These are phyloP conservation scores for Debaryomyces castellii DNA, from an alignment of 805 yeast genomes.

Conservation along the genomic window DNA sequence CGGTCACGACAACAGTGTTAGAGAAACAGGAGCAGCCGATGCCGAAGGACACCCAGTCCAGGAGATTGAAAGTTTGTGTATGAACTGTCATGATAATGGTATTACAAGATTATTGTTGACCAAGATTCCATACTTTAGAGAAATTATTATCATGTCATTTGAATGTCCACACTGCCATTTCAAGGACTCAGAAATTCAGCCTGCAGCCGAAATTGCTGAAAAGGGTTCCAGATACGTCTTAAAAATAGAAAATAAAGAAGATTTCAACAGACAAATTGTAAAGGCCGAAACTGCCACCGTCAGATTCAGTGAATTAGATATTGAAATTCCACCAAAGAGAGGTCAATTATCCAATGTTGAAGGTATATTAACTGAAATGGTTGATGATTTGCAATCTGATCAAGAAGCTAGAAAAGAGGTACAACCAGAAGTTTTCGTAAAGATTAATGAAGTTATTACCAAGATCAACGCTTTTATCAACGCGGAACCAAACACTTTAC, in stretches of 20 bases:
- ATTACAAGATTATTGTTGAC: slow-evolving; percentile 81
- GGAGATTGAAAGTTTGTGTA: slow-evolving; percentile 91
- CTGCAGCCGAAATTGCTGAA: slow-evolving; percentile 90
- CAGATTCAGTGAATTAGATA: slow-evolving; percentile 78
- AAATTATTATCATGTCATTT: slow-evolving; percentile 90
- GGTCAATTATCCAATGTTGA: slow-evolving; percentile 94
- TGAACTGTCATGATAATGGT: slow-evolving; percentile 91
- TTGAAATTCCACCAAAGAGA: slow-evolving; percentile 92
- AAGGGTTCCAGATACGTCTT: slow-evolving; percentile 77
- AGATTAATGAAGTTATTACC: slow-evolving; percentile 68
- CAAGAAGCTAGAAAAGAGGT: slow-evolving; percentile 75
- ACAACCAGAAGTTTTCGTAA: slow-evolving; percentile 73
- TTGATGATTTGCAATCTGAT: slow-evolving; percentile 73
- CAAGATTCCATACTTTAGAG: slow-evolving; percentile 86
- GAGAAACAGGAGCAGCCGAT: slow-evolving; percentile 74
- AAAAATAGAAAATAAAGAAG: slow-evolving; percentile 65
- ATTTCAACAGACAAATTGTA: slow-evolving; percentile 86
- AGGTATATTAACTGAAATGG: slow-evolving; percentile 82
- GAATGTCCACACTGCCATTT: slow-evolving; percentile 94
- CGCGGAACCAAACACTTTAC: slow-evolving; percentile 69
- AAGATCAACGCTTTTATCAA: slow-evolving; percentile 59
- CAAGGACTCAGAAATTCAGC: slow-evolving; percentile 89
- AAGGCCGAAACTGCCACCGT: slow-evolving; percentile 85
- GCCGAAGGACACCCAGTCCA: slow-evolving; percentile 92
- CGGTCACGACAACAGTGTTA: slow-evolving; percentile 31